phyloP scores from a whole-genome alignment of 768 basidiomycete genomes.

The Cystobasidium onofrii region DNA sequence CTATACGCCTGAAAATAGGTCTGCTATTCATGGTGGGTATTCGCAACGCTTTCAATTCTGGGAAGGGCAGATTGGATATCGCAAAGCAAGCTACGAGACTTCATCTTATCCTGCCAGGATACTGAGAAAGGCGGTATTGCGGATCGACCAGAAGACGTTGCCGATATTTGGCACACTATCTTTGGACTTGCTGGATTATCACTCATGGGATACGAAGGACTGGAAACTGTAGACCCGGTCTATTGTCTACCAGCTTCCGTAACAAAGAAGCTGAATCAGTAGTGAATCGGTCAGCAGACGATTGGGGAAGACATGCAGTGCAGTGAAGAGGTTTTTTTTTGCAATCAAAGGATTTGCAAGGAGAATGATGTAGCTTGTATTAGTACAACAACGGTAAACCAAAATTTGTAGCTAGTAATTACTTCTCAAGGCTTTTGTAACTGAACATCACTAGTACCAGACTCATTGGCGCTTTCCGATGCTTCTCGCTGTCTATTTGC shows the following conservation, averaged over 20 bases:
- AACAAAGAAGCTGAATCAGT: conserved; percentile 26
- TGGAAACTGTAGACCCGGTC: conserved; percentile 81
- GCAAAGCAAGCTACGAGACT: conserved; percentile 61
- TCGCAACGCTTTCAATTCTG: conserved; percentile 78
- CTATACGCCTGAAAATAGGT: too few relatives aligned
- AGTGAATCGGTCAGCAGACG: not conserved
- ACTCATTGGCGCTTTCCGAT: not conserved
- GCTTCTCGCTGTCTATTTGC: not conserved
- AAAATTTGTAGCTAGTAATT: not conserved
- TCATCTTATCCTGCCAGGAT: conserved; percentile 87
- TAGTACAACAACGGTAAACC: not conserved
- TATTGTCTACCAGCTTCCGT: conserved; percentile 86
- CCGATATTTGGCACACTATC: conserved; percentile 91
- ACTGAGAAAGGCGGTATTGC: conserved; percentile 84
- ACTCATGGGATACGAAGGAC: conserved; percentile 71
- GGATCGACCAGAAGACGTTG: conserved; percentile 84
- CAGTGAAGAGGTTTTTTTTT: not conserved
- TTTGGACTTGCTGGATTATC: conserved; percentile 91
- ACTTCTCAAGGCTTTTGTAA: not conserved
- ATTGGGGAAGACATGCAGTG: not conserved
- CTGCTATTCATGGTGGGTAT: conserved; percentile 95
- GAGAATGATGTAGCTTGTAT: not conserved
- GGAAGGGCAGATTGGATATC: conserved; percentile 81
- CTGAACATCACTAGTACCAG: not conserved
- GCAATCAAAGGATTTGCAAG: not conserved